Percentiles rank a stretch among this genome's conserved stretches.
Conservation (phyloP, 345 rosid genomes). For the Eucalyptus melliodora region DNA sequence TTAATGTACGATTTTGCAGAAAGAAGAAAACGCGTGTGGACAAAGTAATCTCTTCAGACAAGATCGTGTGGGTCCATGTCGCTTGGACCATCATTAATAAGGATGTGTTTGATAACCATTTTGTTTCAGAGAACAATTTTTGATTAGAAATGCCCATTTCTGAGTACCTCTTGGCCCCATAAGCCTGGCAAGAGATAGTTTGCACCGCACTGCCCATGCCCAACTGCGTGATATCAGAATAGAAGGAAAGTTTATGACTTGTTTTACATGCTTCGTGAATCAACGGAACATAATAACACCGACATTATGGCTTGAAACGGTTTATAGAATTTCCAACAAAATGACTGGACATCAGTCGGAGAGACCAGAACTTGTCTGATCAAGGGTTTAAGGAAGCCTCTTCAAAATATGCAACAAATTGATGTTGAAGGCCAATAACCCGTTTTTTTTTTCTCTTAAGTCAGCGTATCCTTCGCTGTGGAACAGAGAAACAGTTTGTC, state of each 20-base stretch:
- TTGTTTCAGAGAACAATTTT: too few relatives aligned
- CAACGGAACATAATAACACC: background rate
- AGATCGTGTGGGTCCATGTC: background rate
- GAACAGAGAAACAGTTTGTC: background rate
- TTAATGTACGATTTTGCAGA: too few relatives aligned
- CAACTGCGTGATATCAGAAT: slow-evolving; percentile 14
- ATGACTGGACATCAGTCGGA: background rate
- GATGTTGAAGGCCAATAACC: background rate
- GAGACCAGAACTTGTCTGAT: background rate
- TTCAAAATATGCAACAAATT: background rate
- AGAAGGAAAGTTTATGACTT: background rate
- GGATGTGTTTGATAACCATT: too few relatives aligned
- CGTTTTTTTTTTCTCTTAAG: background rate
- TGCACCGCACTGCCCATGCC: slow-evolving; percentile 98
- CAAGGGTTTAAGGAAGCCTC: background rate
- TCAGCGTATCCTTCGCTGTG: background rate
- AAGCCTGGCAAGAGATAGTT: slow-evolving; percentile 88
- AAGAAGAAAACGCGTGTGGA: too few relatives aligned
- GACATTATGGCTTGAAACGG: background rate
- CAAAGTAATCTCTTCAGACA: too few relatives aligned
- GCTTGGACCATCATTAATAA: background rate
- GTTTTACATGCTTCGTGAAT: background rate
- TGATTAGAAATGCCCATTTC: slow-evolving; percentile 44
- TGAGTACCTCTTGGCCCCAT: slow-evolving; percentile 62
- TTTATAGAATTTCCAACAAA: background rate